Base-by-base conservation (phyloP, 1,139 yeast species). In the Pichia sp. region DNA sequence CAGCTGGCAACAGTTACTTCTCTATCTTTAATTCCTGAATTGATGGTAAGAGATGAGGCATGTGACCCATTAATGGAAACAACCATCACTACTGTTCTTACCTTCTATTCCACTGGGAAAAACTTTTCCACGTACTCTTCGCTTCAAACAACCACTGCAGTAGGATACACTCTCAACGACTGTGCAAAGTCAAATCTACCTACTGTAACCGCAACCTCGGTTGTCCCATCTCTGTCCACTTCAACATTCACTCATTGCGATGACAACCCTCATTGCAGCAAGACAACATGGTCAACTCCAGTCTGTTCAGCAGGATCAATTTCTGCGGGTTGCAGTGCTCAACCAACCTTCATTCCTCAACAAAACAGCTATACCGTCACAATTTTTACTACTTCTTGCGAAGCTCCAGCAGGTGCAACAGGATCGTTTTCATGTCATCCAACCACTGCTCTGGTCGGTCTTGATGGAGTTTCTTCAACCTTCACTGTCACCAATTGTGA, bases 401-500 rank as follows among this genome's bases (percentile, higher is more conserved):
- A 46, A 13, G 43, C 50, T 4, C 59, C 59, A 12, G 8, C 37
- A 7, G 57, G 44, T 36, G 58, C 55, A 8, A 56, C 56, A 4
- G 59, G 59, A 9, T 53, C 58, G 9, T 56, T 56, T 25, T 25
- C 44, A n/a, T 56, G 59, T 43, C 57, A 53, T 47, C 49, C 49
- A 23, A 53, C 58, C 8, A 47, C 51, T 13, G 53, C 48, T 3
- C 9, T 44, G 18, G 46, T 50, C 16, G 51, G 56, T 23, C 41
- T 50, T 12, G 34, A 48, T 43, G 53, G 53, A 21, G 41, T 44
- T 16, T 46, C 48, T 4, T 45, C 55, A 8, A 48, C 53, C 19
- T 56, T 49, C 40, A 51, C 56, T 5, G 55, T 55, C 12, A 55
- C 58, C 3, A 56, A 56, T 19, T 56, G 59, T 54, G 59, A 55